Percentiles rank a stretch among this genome's conserved stretches.
phyloP scores from a whole-genome alignment of 2,329 filamentous ascomycete species.

The Botrytis cinerea region DNA sequence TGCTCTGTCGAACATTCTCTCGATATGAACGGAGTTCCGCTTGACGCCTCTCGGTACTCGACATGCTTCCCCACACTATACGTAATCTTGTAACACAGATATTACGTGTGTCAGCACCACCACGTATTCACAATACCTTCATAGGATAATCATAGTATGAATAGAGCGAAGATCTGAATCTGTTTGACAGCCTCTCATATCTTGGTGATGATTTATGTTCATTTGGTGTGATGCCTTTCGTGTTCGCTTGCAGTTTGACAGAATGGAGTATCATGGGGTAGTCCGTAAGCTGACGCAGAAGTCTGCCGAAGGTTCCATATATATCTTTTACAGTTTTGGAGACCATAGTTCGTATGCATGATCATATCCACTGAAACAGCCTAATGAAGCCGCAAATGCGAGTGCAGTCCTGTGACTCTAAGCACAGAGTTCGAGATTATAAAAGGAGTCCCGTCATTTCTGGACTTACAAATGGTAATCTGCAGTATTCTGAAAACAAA shows the following conservation, averaged over 20 bases:
- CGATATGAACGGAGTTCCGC: background rate
- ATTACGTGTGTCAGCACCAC: background rate
- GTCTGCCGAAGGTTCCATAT: background rate
- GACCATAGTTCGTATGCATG: background rate
- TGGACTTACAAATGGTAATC: background rate
- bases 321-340: background rate
- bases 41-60: background rate
- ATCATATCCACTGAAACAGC: rapidly evolving
- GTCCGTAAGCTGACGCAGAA: background rate
- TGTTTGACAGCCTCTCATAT: background rate
- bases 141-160: background rate
- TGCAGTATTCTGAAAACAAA: background rate
- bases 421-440: background rate
- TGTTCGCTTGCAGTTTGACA: background rate
- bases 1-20: background rate
- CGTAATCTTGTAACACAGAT: background rate
- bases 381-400: background rate
- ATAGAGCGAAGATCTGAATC: background rate
- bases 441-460: background rate
- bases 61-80: background rate
- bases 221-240: background rate
- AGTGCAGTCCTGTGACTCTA: too few species aligned
- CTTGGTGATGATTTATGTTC: background rate
- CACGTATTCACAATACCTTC: background rate
- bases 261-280: background rate